Base-by-base conservation (phyloP, 164 flowering plant genomes). In the Nelumbo lutea region DNA sequence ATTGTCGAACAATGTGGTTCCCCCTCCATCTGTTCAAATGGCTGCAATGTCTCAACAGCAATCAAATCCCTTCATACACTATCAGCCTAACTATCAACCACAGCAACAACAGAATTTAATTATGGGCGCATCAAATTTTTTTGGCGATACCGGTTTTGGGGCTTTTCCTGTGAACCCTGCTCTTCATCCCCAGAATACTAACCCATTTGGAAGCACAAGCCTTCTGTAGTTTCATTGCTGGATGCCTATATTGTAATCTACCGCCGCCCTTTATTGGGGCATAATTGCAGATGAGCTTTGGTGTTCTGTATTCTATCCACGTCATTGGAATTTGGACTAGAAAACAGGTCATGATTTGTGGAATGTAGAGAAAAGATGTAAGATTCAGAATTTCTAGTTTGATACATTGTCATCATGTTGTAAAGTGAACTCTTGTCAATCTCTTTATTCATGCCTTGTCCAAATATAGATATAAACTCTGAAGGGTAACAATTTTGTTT, bases 121-220 rank as follows among this genome's bases (percentile, higher is more conserved):
- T 69, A 79, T 81, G 84, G 76, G 56, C 51, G 81, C 88, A 39
- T 64, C 89, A 64, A 95, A 95, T 71, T 97, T 97, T 6, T 95
- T 95, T 59, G 96, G 87, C 3, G 99, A 95, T 70, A 1, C 83
- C 0, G 89, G 87, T 6, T 92, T 95, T 61, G 87, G 84, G 45
- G 71, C 87, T 27, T 95, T 88, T 67, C 87, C 96, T 3, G 80
- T 44, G 27, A 79, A 80, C 66, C 79, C 77, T 14, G 69, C 70
- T 39, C 55, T 77, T 46, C 88, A 87, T 15, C 87, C 84, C 0
- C 97, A 86, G n/a, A 41, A 72, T 2, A 84, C 53, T 59, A 90
- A 94, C 75, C 98, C 98, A n/a, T 94, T 94, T 78, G 96, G 96
- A 62, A 78, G 78, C 75, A 79, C 93, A 1, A 83, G 90, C 61